Base-by-base conservation (phyloP, 768 basidiomycete genomes). In the Phaeolepiota aurea region DNA sequence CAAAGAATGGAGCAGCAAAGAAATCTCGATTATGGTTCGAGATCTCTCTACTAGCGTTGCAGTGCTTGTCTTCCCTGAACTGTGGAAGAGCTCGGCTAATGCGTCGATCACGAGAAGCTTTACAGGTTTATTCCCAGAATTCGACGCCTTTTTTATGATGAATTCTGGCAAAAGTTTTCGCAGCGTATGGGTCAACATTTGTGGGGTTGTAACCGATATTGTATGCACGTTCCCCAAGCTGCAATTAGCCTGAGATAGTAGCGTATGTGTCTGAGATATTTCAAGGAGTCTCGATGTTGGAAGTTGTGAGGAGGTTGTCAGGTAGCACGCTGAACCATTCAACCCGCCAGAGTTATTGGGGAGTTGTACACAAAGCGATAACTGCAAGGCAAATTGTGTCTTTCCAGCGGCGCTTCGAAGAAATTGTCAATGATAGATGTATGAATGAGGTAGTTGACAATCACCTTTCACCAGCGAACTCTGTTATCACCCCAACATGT, bases 381-480 rank as follows among this genome's bases (percentile, higher is more conserved):
- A 71, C 48, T 93, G 91, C 11, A 99, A 68, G 3, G 85, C 87
- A 3, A 98, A 61, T 51, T 98, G 92, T 1, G 91, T 91, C 64
- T 99, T 99, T 28, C 96, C 96, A 19, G 94, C 80, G 16, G 91
- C 83, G 55, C 96, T 99, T 35, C 15, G 9, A 41, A 38, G 14
- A 14, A 39, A 16, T 16, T 32, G 28, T 18, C 16, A 37, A 32
- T 43, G n/a, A 7, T 28, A 7, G 7, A n/a, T n/a, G n/a, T 28
- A n/a, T 28, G 25, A 28, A 28, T 28, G 7, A 28, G 25, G 14
- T 18, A 20, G 9, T n/a, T 19, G n/a, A 28, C 36, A 34, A 63
- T 45, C 58, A 91, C 92, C 89, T 88, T 69, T 94, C 88, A 19
- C 92, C 92, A 10, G 72, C 79, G 30, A 94, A 63, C 50, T 97